Conservation (phyloP, 257 asterid species). For the Fraxinus quadrangulata region DNA sequence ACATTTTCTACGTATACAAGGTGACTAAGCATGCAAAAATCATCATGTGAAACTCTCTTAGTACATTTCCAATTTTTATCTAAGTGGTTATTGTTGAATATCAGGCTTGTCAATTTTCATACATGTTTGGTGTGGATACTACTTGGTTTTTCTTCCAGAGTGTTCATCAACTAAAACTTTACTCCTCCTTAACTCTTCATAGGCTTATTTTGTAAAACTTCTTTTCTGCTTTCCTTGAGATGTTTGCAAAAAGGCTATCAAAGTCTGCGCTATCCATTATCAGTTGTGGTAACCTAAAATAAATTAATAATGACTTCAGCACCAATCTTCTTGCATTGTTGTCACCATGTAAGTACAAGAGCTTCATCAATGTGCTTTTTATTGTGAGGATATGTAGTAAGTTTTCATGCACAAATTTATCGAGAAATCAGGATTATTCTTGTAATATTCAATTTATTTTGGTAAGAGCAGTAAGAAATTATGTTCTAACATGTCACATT, state of each 20-base stretch:
- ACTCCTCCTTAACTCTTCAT: not conserved
- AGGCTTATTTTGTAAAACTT: not conserved
- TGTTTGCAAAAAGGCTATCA: not conserved
- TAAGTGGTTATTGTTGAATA: not conserved
- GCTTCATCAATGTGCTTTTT: not conserved
- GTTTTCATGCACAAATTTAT: not conserved
- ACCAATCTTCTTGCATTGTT: not conserved
- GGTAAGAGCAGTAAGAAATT: not conserved
- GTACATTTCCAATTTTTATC: not conserved
- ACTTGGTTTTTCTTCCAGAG: not conserved
- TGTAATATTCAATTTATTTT: not conserved
- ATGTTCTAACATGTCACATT: not conserved
- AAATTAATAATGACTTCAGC: not conserved
- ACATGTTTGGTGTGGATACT: not conserved
- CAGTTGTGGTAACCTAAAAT: not conserved
- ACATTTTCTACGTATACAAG: not conserved
- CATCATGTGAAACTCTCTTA: not conserved
- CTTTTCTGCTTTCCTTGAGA: not conserved
- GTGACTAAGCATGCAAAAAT: not conserved
- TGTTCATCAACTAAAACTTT: not conserved
- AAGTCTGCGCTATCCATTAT: not conserved
- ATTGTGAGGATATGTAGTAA: not conserved
- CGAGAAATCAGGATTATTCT: not conserved
- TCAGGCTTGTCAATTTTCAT: not conserved
- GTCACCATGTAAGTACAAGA: not conserved